Percentiles rank a stretch among this genome's conserved stretches.
Conservation (phyloP, 345 rosid species). For the Citrus reticulata region DNA sequence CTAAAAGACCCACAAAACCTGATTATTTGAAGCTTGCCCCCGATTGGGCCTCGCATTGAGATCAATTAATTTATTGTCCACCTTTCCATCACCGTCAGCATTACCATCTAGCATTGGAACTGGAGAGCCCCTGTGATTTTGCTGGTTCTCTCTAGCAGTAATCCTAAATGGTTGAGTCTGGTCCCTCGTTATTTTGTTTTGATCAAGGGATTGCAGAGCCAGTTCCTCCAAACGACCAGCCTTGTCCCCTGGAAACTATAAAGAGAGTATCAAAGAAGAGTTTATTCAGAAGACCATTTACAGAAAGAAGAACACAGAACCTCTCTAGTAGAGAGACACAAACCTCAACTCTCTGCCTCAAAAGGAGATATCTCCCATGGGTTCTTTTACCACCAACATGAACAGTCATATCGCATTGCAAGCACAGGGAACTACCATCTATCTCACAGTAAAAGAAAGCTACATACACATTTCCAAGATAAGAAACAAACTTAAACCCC, state of each 20-base stretch:
- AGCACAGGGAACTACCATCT: slow-evolving; percentile 82
- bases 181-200: slow-evolving; percentile 34
- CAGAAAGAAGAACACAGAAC: background rate
- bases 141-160: slow-evolving; percentile 36
- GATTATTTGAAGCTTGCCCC: slow-evolving; percentile 48
- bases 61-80: slow-evolving; percentile 60
- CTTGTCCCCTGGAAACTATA: slow-evolving; percentile 82
- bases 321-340: slow-evolving; percentile 22
- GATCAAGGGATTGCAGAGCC: slow-evolving; percentile 28
- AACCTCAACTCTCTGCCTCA: slow-evolving; percentile 84
- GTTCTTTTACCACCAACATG: slow-evolving; percentile 93
- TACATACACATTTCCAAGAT: slow-evolving; percentile 27
- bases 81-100: slow-evolving; percentile 38
- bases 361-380: slow-evolving; percentile 65
- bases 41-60: slow-evolving; percentile 65
- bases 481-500: slow-evolving; percentile 20
- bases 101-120: slow-evolving; percentile 31
- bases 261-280: slow-evolving; percentile 11
- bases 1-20: slow-evolving; percentile 28
- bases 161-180: slow-evolving; percentile 31
- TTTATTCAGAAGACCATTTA: slow-evolving; percentile 6
- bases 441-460: slow-evolving; percentile 90
- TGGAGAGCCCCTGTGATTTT: slow-evolving; percentile 40
- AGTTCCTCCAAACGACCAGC: slow-evolving; percentile 42
- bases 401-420: slow-evolving; percentile 85